Percentiles rank a stretch among this genome's conserved stretches.
Evolutionary conservation across 1,139 yeast species (phyloP).

Genomic region (Geotrichum bryndzae): DNA sequence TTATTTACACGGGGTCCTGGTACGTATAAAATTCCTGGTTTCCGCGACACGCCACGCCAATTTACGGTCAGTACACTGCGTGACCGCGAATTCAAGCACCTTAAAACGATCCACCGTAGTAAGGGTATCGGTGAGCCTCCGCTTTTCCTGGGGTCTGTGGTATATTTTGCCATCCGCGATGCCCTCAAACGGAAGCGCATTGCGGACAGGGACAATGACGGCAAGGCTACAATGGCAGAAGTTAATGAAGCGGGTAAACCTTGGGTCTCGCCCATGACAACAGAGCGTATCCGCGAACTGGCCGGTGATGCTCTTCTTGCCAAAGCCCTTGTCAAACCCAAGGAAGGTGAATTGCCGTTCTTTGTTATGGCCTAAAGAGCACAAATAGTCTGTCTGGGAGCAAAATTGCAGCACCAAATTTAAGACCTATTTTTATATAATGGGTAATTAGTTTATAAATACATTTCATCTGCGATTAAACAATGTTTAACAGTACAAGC

Average conservation of each 20-base stretch:
- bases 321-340: constrained; percentile 34
- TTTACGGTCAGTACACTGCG: constrained; percentile 39
- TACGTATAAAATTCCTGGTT: constrained; percentile 45
- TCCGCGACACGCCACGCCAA: constrained; percentile 41
- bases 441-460: too few relatives aligned
- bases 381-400: background rate
- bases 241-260: background rate
- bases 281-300: constrained; percentile 39
- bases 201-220: constrained; percentile 23
- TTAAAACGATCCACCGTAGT: constrained; percentile 40
- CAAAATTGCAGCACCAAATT: too few relatives aligned
- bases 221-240: constrained; percentile 26
- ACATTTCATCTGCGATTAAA: too few relatives aligned
- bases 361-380: constrained; percentile 33
- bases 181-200: constrained; percentile 34
- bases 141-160: constrained; percentile 39
- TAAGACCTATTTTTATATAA: too few relatives aligned
- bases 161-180: constrained; percentile 42
- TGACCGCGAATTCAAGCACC: constrained; percentile 39
- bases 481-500: too few relatives aligned
- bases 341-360: constrained; percentile 34
- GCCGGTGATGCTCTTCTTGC: constrained; percentile 37
- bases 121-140: constrained; percentile 48
- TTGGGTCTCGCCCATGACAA: constrained; percentile 35
- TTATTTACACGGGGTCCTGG: constrained; percentile 45